Evolutionary conservation across 805 yeast genomes (phyloP).

Genomic region (Candida silvicultrix): DNA sequence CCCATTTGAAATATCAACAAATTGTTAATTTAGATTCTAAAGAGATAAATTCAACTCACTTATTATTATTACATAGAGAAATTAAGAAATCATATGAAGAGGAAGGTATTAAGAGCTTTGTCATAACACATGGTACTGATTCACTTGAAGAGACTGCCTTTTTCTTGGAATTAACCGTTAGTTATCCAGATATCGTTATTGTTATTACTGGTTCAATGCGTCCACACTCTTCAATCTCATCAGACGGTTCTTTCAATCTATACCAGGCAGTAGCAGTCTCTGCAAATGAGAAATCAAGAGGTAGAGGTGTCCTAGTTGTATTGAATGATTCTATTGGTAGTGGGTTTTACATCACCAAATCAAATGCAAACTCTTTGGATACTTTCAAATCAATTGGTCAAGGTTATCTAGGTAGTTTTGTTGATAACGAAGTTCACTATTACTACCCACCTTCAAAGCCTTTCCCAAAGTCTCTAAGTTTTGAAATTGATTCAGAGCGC

Average conservation of each 20-base stretch:
- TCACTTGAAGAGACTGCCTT: constrained; percentile 65
- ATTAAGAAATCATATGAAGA: constrained; percentile 37
- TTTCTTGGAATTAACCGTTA: constrained; percentile 45
- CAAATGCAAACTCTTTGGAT: constrained; percentile 64
- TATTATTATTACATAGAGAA: constrained; percentile 40
- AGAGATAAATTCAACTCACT: constrained; percentile 43
- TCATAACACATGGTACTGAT: constrained; percentile 68
- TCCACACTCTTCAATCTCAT: constrained; percentile 62
- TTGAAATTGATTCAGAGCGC: constrained; percentile 28
- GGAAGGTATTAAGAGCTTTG: constrained; percentile 48
- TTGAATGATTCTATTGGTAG: constrained; percentile 64
- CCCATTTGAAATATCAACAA: constrained; percentile 57
- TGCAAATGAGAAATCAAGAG: constrained; percentile 39
- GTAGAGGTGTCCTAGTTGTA: constrained; percentile 59
- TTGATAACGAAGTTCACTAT: constrained; percentile 57
- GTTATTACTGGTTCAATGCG: constrained; percentile 73
- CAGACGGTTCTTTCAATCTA: constrained; percentile 70
- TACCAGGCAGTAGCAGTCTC: constrained; percentile 67
- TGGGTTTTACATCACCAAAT: constrained; percentile 64
- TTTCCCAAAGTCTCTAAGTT: constrained; percentile 35
- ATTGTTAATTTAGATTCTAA: constrained; percentile 58
- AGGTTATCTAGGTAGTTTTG: constrained; percentile 66
- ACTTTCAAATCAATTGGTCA: constrained; percentile 64
- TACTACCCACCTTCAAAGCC: constrained; percentile 60
- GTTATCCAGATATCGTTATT: constrained; percentile 44